Evolutionary conservation across 345 rosid species (phyloP), one percentile per base, ranked within the genome.

Genomic region (Clarkia xantiana): DNA sequence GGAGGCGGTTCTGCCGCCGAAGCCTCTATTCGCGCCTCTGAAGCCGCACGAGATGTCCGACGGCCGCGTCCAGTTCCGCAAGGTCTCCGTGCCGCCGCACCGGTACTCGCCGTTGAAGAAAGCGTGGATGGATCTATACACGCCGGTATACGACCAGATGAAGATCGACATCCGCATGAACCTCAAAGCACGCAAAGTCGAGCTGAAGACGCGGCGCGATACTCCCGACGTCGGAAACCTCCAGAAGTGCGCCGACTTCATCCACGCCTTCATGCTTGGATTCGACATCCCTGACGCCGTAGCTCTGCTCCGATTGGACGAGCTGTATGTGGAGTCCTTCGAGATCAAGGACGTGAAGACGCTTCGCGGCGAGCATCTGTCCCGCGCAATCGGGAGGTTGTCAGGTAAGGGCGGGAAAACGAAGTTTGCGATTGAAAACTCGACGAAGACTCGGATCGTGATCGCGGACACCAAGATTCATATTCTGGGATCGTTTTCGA

Each of bases 271-370:
- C 68, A 80, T 82, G 95, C 52, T 88, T 6, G 97, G 97, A 18
- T 88, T 82, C 41, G 97, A 88, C 42, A 78, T 78, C 6, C 55
- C 70, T 0, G 93, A 88, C 44, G 97, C 97, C 36, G 59, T 82
- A 10, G 78, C 93, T 0, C 88, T 88, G 16, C 51, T 88, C 53
- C 81, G 89, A 11, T 22, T 88, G 45, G 95, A 89, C 42, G 97
- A 86, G 79, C 75, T 88, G 0, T 88, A 74, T 29, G 84, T 79
- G 1, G 94, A 88, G 42, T 84, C 97, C 7, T 81, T 88, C 44
- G 91, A 84, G 66, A 84, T 88, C 49, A 88, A 88, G 74, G 94
- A 88, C 62, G 93, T 88, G 23, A 88, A 88, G 68, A 84, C 97
- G 0, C 82, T 88, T 15, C 55, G 64, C 41, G 94, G 97, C 0